phyloP scores from a whole-genome alignment of 1,284 basidiomycete species.

The Apiotrichum siamense region DNA sequence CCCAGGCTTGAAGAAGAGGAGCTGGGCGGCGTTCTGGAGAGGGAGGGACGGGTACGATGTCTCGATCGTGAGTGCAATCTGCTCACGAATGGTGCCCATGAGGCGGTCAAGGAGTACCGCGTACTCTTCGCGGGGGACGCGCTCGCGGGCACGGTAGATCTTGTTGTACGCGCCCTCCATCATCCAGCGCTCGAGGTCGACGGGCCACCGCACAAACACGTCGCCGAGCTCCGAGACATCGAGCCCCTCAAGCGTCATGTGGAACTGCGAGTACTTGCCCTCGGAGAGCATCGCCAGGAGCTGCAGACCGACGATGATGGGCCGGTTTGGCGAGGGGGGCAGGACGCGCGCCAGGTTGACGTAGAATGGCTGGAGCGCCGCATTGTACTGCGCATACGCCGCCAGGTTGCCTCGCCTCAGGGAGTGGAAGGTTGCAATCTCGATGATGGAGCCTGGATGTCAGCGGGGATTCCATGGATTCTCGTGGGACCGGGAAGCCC shows the following conservation, averaged over 20 bases:
- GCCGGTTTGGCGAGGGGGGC: slow-evolving; percentile 75
- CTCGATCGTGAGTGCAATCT: slow-evolving; percentile 48
- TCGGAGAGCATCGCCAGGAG: slow-evolving; percentile 91
- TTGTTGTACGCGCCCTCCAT: slow-evolving; percentile 99
- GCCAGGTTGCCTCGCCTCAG: slow-evolving; percentile 81
- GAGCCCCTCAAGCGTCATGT: slow-evolving; percentile 97
- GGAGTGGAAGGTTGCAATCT: slow-evolving; percentile 91
- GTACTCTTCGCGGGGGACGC: slow-evolving; percentile 52
- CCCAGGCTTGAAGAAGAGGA: slow-evolving; percentile 45
- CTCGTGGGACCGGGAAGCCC: too few species aligned
- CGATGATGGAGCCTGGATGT: slow-evolving; percentile 76
- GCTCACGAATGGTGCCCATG: slow-evolving; percentile 44
- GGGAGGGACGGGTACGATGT: slow-evolving; percentile 46
- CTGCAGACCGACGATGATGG: slow-evolving; percentile 83
- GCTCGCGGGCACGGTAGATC: slow-evolving; percentile 89
- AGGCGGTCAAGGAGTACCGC: slow-evolving; percentile 44
- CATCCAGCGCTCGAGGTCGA: slow-evolving; percentile 90
- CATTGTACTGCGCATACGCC: slow-evolving; percentile 91
- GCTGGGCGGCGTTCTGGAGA: slow-evolving; percentile 38
- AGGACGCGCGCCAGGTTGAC: slow-evolving; percentile 71
- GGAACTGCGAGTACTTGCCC: slow-evolving; percentile 96
- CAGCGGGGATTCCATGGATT: neutral
- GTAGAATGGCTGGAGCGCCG: slow-evolving; percentile 88
- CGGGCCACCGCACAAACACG: slow-evolving; percentile 74
- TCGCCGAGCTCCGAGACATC: slow-evolving; percentile 59